phyloP scores from a whole-genome alignment of 2,329 filamentous ascomycete genomes.

The Grosmannia penicillata region DNA sequence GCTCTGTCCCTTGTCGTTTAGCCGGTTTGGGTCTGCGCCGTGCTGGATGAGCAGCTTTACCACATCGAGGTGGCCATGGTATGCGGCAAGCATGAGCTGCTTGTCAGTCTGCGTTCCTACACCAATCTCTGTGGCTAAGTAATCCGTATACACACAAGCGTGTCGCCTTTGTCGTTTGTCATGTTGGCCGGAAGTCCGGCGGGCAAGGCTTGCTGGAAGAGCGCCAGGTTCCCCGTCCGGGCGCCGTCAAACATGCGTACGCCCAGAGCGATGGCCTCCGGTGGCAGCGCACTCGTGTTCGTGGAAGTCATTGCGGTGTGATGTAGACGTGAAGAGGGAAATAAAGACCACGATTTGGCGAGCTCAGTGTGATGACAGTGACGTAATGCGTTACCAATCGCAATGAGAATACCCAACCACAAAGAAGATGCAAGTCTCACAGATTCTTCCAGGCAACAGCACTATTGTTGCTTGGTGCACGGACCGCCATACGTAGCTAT shows the following conservation, averaged over 20 bases:
- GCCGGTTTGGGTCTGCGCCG: slow-evolving; percentile 50
- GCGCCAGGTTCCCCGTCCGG: slow-evolving; percentile 38
- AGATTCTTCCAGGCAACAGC: too few species aligned
- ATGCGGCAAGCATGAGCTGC: slow-evolving; percentile 57
- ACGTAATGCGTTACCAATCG: too few species aligned
- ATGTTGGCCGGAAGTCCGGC: slow-evolving; percentile 54
- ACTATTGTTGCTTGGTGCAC: too few species aligned
- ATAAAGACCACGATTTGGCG: too few species aligned
- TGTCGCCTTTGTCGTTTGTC: slow-evolving; percentile 60
- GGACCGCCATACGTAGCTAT: too few species aligned
- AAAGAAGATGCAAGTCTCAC: too few species aligned
- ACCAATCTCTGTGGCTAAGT: too few species aligned
- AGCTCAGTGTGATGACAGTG: too few species aligned
- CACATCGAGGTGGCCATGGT: slow-evolving; percentile 49
- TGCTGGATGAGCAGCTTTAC: slow-evolving; percentile 44
- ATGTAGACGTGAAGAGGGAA: too few species aligned
- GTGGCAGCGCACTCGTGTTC: too few species aligned
- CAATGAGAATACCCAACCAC: too few species aligned
- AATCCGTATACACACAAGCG: slow-evolving; percentile 42
- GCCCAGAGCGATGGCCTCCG: slow-evolving; percentile 52
- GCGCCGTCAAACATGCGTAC: slow-evolving; percentile 53
- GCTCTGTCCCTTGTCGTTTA: slow-evolving; percentile 56
- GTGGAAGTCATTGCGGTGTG: too few species aligned
- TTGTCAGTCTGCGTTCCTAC: background rate
- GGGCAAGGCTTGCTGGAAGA: slow-evolving; percentile 48